A percentile compares a stretch with the other conserved stretches of the same genome.
Evolutionary conservation across 345 rosid species (phyloP).

Genomic region (Pugionium dolabratum): DNA sequence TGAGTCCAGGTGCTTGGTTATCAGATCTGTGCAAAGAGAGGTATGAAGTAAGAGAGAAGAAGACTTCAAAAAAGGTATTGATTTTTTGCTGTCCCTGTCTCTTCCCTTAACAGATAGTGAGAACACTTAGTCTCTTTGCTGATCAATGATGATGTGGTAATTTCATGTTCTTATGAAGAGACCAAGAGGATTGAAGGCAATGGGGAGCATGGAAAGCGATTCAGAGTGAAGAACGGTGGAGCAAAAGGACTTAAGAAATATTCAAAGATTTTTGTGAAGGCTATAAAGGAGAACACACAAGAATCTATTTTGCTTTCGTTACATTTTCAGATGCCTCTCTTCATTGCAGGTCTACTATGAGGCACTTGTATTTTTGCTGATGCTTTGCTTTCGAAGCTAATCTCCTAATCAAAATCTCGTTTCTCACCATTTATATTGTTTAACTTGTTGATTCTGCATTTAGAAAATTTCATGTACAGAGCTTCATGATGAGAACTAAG

Average conservation of each 20-base stretch:
- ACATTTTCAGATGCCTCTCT: conserved; percentile 32
- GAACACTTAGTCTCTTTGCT: background rate
- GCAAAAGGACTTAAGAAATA: background rate
- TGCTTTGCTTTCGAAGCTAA: conserved; percentile 29
- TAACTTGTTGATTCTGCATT: background rate
- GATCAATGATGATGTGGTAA: conserved; percentile 9
- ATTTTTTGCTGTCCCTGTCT: conserved; percentile 2
- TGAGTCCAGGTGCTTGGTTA: conserved; percentile 91
- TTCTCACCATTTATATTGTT: background rate
- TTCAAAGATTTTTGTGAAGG: conserved; percentile 26
- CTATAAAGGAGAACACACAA: conserved; percentile 17
- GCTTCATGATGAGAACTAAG: background rate
- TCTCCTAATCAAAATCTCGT: conserved; percentile 18
- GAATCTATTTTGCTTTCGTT: conserved; percentile 11
- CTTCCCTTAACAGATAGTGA: conserved; percentile 4
- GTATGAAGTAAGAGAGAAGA: conserved; percentile 93
- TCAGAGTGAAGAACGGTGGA: conserved; percentile 40
- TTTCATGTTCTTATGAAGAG: conserved; percentile 40
- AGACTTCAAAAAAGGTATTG: conserved; percentile 81
- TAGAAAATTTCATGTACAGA: background rate
- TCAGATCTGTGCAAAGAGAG: conserved; percentile 81
- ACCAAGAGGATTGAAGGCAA: conserved; percentile 67
- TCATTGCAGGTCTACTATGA: conserved; percentile 27
- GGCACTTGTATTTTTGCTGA: conserved; percentile 35
- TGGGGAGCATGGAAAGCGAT: conserved; percentile 66